Evolutionary conservation across 306 rosid species (phyloP).

Genomic region (Gastrolobium bilobum): DNA sequence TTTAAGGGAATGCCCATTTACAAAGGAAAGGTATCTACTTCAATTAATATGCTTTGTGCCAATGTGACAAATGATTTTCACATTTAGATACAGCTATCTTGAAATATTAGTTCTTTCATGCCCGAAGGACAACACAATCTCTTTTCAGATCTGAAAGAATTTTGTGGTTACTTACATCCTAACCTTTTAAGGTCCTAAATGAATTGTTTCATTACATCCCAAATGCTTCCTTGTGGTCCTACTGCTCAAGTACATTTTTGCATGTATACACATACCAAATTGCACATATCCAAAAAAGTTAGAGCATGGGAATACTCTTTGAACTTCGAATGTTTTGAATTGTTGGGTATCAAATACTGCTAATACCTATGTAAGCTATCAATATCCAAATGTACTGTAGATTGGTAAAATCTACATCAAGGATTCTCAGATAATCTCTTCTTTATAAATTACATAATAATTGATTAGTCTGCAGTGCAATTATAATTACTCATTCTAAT

Average conservation of each 20-base stretch:
- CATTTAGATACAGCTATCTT: constrained; percentile 22
- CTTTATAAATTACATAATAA: constrained; percentile 15
- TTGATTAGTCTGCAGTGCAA: neutral
- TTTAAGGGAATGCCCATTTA: constrained; percentile 91
- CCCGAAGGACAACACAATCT: neutral
- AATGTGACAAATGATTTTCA: constrained; percentile 25
- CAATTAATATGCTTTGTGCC: neutral
- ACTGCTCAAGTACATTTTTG: neutral
- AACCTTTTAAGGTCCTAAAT: neutral
- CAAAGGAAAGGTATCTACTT: constrained; percentile 78
- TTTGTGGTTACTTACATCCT: constrained; percentile 1
- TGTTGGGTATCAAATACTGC: neutral
- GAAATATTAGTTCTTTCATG: neutral
- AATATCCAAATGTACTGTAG: neutral
- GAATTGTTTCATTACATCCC: neutral
- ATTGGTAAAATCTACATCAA: constrained; percentile 9
- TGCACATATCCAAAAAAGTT: neutral
- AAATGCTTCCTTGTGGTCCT: constrained; percentile 3
- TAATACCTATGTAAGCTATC: neutral
- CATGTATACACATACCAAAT: neutral
- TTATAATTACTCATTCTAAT: constrained; percentile 2
- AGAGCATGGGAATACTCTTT: neutral
- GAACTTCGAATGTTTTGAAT: constrained; percentile 25
- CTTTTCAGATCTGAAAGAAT: constrained; percentile 4
- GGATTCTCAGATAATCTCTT: constrained; percentile 11